A percentile compares a stretch with the other conserved stretches of the same genome.
Conservation (phyloP, 805 yeast species). For the Zygosaccharomyces bailii region DNA sequence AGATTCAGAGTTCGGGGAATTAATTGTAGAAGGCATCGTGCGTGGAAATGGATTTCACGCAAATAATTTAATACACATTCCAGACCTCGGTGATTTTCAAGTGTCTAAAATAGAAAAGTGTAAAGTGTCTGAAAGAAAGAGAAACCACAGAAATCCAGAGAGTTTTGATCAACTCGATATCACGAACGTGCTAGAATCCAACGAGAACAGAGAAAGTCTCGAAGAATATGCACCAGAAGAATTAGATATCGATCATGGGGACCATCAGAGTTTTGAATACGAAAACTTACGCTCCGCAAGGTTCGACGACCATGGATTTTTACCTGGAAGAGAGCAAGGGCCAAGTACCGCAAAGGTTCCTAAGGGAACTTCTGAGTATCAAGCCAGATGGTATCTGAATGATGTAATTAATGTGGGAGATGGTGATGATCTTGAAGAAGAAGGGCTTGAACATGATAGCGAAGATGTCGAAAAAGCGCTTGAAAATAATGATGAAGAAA, state of each 20-base stretch:
- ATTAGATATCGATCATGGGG: conserved; percentile 44
- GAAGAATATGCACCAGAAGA: conserved; percentile 60
- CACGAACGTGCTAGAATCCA: conserved; percentile 32
- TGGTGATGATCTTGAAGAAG: conserved; percentile 23
- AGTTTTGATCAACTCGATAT: conserved; percentile 18
- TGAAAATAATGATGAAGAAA: conserved; percentile 39
- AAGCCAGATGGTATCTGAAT: conserved; percentile 72
- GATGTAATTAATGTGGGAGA: conserved; percentile 42
- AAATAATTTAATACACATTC: conserved; percentile 76
- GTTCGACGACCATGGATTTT: conserved; percentile 40
- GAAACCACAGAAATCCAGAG: conserved; percentile 22
- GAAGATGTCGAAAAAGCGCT: too few species aligned
- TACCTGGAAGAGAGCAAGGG: conserved; percentile 35
- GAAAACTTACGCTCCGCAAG: conserved; percentile 36
- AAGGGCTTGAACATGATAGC: conserved; percentile 32
- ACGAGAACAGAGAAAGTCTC: conserved; percentile 50
- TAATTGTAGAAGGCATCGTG: conserved; percentile 75
- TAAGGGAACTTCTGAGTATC: conserved; percentile 76
- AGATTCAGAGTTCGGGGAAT: conserved; percentile 32
- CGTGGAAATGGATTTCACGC: conserved; percentile 83
- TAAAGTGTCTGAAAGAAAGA: conserved; percentile 30
- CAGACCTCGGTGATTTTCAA: conserved; percentile 87
- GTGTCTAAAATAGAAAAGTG: conserved; percentile 61
- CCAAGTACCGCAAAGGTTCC: conserved; percentile 48
- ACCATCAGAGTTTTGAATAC: conserved; percentile 36